phyloP scores from a whole-genome alignment of 2,329 filamentous ascomycete species.

The Magnaporthiopsis incrustans region DNA sequence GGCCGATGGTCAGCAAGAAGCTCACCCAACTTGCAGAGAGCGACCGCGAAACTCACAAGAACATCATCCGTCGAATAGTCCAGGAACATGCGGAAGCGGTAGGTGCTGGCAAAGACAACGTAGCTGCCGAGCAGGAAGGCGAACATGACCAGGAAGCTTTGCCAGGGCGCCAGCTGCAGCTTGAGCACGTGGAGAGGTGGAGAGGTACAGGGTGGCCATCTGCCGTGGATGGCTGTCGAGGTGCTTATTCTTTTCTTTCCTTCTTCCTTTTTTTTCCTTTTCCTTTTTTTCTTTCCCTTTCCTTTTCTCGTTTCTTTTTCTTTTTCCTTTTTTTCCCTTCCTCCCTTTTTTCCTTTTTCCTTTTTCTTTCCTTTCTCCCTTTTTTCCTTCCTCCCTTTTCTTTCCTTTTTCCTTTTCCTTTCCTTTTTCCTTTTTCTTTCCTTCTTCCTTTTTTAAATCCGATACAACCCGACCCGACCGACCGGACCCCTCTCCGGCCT shows the following conservation, averaged over 20 bases:
- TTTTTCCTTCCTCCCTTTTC: no score
- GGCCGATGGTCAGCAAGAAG: background rate
- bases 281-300: no score
- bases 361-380: no score
- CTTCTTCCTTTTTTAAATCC: no score
- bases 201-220: slow-evolving; percentile 23
- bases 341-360: no score
- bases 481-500: no score
- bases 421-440: no score
- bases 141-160: slow-evolving; percentile 13
- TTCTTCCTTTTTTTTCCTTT: background rate
- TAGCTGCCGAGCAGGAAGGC: slow-evolving; percentile 3
- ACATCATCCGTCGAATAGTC: background rate
- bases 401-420: no score
- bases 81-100: slow-evolving; percentile 2
- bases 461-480: no score
- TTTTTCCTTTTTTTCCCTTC: no score
- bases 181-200: slow-evolving; percentile 14
- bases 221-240: slow-evolving; percentile 17
- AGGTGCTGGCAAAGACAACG: slow-evolving; percentile 2
- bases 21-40: background rate
- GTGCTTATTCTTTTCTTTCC: background rate
- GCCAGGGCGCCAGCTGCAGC: slow-evolving; percentile 14
- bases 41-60: background rate
- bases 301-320: no score